Percentiles rank a stretch among this genome's conserved stretches.
phyloP scores from a whole-genome alignment of 768 basidiomycete genomes.

The Leccinum obscurum region DNA sequence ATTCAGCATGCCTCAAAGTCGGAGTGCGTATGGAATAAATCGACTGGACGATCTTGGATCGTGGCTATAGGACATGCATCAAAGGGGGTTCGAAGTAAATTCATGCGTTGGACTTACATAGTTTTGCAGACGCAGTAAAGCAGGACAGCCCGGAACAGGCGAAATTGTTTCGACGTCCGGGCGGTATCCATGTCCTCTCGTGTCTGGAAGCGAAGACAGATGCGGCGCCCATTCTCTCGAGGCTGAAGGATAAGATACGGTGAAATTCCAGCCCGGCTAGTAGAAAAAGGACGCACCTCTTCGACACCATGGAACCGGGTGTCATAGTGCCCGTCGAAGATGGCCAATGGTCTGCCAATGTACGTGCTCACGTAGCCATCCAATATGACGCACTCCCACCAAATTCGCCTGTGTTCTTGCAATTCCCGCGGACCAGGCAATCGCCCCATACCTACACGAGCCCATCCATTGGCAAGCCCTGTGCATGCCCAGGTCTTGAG shows the following conservation, averaged over 20 bases:
- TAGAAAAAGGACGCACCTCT: slow-evolving; percentile 42
- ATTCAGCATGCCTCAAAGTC: slow-evolving; percentile 57
- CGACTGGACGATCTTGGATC: slow-evolving; percentile 67
- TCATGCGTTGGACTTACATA: slow-evolving; percentile 51
- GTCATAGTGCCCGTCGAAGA: slow-evolving; percentile 76
- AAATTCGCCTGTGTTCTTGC: slow-evolving; percentile 69
- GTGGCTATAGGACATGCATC: slow-evolving; percentile 51
- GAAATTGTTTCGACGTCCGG: slow-evolving; percentile 12
- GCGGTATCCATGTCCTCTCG: slow-evolving; percentile 32
- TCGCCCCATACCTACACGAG: slow-evolving; percentile 52
- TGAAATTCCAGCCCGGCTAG: neutral
- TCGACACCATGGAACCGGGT: slow-evolving; percentile 61
- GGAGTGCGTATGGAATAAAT: slow-evolving; percentile 67
- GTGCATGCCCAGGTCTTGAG: slow-evolving; percentile 85
- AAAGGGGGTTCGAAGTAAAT: slow-evolving; percentile 4
- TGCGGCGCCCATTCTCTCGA: slow-evolving; percentile 55
- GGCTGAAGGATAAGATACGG: slow-evolving; percentile 35
- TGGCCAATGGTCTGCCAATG: slow-evolving; percentile 75
- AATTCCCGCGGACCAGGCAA: slow-evolving; percentile 64
- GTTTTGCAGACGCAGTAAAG: slow-evolving; percentile 67
- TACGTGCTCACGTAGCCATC: slow-evolving; percentile 80
- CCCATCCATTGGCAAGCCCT: slow-evolving; percentile 77
- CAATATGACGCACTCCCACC: slow-evolving; percentile 78
- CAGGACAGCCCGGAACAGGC: slow-evolving; percentile 63
- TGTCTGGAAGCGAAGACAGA: slow-evolving; percentile 33